phyloP scores from a whole-genome alignment of 2,329 filamentous ascomycete species.

The Orbilia javanica region DNA sequence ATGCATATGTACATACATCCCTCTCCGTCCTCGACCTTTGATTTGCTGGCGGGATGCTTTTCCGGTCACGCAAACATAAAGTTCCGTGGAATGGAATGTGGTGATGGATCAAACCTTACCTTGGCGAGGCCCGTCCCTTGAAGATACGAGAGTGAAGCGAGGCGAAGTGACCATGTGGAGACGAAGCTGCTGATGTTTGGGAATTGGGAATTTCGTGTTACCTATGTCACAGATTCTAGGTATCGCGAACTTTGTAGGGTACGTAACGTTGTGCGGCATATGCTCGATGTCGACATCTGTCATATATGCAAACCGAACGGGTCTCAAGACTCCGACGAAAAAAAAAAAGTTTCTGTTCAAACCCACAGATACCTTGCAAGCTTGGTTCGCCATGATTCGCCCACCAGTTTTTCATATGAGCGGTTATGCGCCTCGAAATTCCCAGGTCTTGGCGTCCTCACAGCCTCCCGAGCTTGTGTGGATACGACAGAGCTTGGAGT shows the following conservation, averaged over 20 bases:
- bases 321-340: neutral
- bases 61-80: slow-evolving; percentile 23
- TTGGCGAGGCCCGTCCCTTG: neutral
- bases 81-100: slow-evolving; percentile 15
- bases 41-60: slow-evolving; percentile 29
- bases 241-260: slow-evolving; percentile 54
- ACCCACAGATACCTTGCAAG: neutral
- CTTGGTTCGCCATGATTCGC: slow-evolving; percentile 9
- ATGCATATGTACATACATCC: no score
- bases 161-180: slow-evolving; percentile 44
- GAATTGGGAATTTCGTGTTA: slow-evolving; percentile 19
- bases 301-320: neutral
- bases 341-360: slow-evolving; percentile 1
- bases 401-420: slow-evolving; percentile 11
- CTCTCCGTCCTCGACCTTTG: neutral
- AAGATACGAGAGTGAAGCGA: slow-evolving; percentile 8
- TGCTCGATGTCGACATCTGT: slow-evolving; percentile 17
- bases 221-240: slow-evolving; percentile 47
- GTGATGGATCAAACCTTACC: neutral
- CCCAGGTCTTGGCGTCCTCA: slow-evolving; percentile 21
- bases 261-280: slow-evolving; percentile 22
- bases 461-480: slow-evolving; percentile 2
- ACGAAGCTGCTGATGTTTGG: slow-evolving; percentile 35
- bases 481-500: slow-evolving; percentile 30
- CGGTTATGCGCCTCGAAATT: slow-evolving; percentile 14